Percentiles rank a stretch among this genome's conserved stretches.
Conservation (phyloP, 305 asterid genomes). For the Rubia tinctorum region DNA sequence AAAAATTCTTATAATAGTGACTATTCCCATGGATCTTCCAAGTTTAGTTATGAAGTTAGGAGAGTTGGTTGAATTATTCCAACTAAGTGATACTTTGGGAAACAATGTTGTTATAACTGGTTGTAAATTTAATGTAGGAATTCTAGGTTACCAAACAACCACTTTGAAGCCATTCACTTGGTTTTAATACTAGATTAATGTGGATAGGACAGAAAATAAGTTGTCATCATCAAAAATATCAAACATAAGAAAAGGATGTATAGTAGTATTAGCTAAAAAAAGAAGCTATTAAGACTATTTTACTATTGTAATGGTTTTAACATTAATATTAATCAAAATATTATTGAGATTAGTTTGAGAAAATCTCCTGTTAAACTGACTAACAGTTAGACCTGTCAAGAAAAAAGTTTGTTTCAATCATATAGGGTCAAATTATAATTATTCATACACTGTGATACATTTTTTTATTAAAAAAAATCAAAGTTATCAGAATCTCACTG, state of each 20-base stretch:
- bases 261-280: too few relatives aligned
- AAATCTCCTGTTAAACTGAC: too few relatives aligned
- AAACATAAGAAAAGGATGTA: background rate
- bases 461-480: too few relatives aligned
- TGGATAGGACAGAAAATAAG: slow-evolving; percentile 1
- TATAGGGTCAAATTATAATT: too few relatives aligned
- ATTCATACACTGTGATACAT: too few relatives aligned
- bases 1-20: background rate
- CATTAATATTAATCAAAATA: too few relatives aligned
- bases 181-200: slow-evolving; percentile 1
- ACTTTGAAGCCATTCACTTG: slow-evolving; percentile 2
- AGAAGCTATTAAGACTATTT: too few relatives aligned
- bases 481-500: too few relatives aligned
- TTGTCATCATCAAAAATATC: background rate
- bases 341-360: too few relatives aligned
- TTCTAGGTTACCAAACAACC: slow-evolving; percentile 22
- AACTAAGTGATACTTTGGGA: slow-evolving; percentile 23
- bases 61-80: slow-evolving; percentile 29
- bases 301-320: too few relatives aligned
- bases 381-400: too few relatives aligned
- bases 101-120: background rate
- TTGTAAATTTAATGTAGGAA: background rate
- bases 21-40: slow-evolving; percentile 6
- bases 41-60: slow-evolving; percentile 11
- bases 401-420: too few relatives aligned